Percentiles rank a stretch among this genome's conserved stretches.
Evolutionary conservation across 306 rosid species (phyloP).

Genomic region (Vigna hirtella): DNA sequence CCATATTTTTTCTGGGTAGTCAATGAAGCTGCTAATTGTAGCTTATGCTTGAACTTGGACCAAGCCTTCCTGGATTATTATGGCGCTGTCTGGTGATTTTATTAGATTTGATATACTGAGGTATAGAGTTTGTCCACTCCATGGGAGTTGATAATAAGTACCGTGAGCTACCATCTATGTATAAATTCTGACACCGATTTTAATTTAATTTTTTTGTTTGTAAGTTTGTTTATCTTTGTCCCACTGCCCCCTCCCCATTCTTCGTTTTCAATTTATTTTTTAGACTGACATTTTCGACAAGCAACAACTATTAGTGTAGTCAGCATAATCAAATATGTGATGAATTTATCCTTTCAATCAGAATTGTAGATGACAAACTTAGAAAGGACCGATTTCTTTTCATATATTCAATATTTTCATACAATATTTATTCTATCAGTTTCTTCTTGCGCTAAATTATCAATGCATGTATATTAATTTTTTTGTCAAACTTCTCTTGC

Average conservation of each 20-base stretch:
- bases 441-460: background rate
- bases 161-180: background rate
- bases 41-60: background rate
- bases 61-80: background rate
- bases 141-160: background rate
- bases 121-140: background rate
- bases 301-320: background rate
- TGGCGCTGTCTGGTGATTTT: background rate
- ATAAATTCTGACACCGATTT: slow-evolving; percentile 5
- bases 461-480: background rate
- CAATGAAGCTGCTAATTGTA: background rate
- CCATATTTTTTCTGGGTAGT: background rate
- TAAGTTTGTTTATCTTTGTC: background rate
- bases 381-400: background rate
- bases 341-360: background rate
- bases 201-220: background rate
- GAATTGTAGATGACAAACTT: background rate
- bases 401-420: background rate
- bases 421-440: background rate
- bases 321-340: background rate
- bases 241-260: background rate
- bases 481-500: background rate
- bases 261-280: background rate
- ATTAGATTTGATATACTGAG: background rate
- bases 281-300: background rate